Evolutionary conservation across 2,329 filamentous ascomycete species (phyloP).

Genomic region (Fusarium sp.): DNA sequence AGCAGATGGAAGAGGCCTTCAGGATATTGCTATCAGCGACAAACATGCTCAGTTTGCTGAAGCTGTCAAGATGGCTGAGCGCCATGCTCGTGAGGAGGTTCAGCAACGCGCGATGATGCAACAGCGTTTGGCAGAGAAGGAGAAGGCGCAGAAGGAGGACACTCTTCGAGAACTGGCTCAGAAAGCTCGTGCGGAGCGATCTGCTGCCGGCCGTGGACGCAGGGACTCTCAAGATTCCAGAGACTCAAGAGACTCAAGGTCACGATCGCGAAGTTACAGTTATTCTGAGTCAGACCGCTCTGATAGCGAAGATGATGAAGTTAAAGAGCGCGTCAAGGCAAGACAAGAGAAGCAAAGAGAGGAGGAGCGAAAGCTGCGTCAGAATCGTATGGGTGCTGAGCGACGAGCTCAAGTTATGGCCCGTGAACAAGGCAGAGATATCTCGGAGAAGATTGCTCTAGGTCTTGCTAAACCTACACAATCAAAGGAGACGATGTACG

Average conservation of each 20-base stretch:
- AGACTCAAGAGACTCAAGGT: constrained; percentile 54
- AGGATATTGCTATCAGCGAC: constrained; percentile 97
- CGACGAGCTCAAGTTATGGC: constrained; percentile 92
- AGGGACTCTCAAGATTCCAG: constrained; percentile 55
- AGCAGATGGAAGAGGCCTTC: constrained; percentile 89
- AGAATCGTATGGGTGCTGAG: constrained; percentile 96
- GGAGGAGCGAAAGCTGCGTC: constrained; percentile 88
- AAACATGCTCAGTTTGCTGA: constrained; percentile 98
- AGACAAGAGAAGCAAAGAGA: constrained; percentile 84
- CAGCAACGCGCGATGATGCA: constrained; percentile 94
- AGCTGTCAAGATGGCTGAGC: constrained; percentile 91
- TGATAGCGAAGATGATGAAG: constrained; percentile 75
- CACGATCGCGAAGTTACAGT: constrained; percentile 63
- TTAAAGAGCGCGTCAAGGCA: constrained; percentile 80
- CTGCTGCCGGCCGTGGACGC: constrained; percentile 63
- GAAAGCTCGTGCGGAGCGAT: constrained; percentile 88
- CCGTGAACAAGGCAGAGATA: constrained; percentile 94
- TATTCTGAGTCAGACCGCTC: constrained; percentile 63
- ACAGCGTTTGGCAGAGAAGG: constrained; percentile 94
- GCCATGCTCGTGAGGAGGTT: constrained; percentile 95
- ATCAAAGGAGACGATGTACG: constrained; percentile 94
- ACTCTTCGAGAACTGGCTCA: constrained; percentile 88
- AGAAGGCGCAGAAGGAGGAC: constrained; percentile 94
- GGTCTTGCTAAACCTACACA: constrained; percentile 95
- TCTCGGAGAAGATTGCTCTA: constrained; percentile 95